Percentiles rank a stretch among this genome's conserved stretches.
phyloP scores from a whole-genome alignment of 371 early-diverging fungal species.

The Batkoa obscura region DNA sequence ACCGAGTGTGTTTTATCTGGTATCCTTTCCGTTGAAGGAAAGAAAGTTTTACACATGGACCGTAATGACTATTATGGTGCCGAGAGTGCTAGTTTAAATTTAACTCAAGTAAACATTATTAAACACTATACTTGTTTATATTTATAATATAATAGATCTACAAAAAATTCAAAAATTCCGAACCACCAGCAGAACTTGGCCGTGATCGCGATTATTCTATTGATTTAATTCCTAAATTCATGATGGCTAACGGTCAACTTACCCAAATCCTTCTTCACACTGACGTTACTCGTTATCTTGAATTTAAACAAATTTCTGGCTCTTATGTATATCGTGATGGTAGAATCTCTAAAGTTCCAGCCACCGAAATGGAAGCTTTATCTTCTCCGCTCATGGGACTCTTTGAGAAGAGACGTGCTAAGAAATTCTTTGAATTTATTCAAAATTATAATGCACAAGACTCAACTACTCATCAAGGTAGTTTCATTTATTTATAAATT shows the following conservation, averaged over 20 bases:
- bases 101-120: conserved; percentile 49
- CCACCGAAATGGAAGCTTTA: conserved; percentile 76
- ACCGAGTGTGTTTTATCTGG: conserved; percentile 98
- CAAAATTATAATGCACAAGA: conserved; percentile 66
- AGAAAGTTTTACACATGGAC: conserved; percentile 97
- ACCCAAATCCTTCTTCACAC: conserved; percentile 77
- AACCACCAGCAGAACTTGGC: conserved; percentile 47
- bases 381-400: conserved; percentile 76
- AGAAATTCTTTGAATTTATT: conserved; percentile 94
- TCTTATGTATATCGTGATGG: conserved; percentile 86
- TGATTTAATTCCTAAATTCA: conserved; percentile 98
- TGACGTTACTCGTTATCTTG: conserved; percentile 93
- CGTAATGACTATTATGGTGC: conserved; percentile 97
- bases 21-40: conserved; percentile 90
- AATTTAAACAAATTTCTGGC: conserved; percentile 92
- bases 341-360: conserved; percentile 87
- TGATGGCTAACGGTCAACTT: conserved; percentile 94
- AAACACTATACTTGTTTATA: not conserved
- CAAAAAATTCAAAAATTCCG: conserved; percentile 59
- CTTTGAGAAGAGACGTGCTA: conserved; percentile 85
- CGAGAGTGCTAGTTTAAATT: conserved; percentile 81
- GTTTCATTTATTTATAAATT: not conserved
- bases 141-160: conserved; percentile 35
- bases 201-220: conserved; percentile 91
- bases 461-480: conserved; percentile 46